A percentile compares a stretch with the other conserved stretches of the same genome.
Conservation (phyloP, 1,284 basidiomycete species). For the Vanrija sp. region DNA sequence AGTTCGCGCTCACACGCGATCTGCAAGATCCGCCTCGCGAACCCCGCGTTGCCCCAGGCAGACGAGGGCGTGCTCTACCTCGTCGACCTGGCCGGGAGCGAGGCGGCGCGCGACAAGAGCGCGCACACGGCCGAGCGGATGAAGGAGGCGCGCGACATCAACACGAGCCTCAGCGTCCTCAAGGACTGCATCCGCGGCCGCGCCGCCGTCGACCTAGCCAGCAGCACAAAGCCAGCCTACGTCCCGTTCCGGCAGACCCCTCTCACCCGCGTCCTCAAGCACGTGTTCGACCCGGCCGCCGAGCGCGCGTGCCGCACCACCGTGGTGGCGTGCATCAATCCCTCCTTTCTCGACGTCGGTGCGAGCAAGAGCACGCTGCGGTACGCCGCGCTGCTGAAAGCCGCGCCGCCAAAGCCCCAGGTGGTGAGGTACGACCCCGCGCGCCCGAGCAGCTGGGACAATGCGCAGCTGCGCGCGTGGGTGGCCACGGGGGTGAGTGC, state of each 20-base stretch:
- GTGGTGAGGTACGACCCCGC: background rate
- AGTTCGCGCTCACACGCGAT: conserved; percentile 1
- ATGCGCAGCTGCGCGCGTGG: background rate
- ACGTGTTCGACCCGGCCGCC: conserved; percentile 1
- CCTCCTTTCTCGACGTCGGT: background rate
- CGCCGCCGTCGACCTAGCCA: background rate
- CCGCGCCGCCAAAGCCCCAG: background rate
- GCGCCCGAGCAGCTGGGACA: background rate
- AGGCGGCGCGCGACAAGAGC: conserved; percentile 1
- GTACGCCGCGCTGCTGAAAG: background rate
- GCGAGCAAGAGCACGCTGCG: background rate
- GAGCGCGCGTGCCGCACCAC: background rate
- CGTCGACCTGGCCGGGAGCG: background rate
- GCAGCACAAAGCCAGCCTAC: background rate
- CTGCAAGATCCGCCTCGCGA: background rate
- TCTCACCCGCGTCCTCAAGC: conserved; percentile 1
- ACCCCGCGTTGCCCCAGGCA: background rate
- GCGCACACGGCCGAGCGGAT: conserved; percentile 1
- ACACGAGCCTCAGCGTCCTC: background rate
- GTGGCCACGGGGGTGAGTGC: background rate
- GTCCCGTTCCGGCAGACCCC: conserved; percentile 1
- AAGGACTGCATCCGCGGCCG: conserved; percentile 4
- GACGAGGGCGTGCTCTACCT: conserved; percentile 1
- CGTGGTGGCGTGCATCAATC: conserved; percentile 4
- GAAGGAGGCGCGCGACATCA: conserved; percentile 5